phyloP scores from a whole-genome alignment of 2,329 filamentous ascomycete genomes.

The Alternaria incomplexa region DNA sequence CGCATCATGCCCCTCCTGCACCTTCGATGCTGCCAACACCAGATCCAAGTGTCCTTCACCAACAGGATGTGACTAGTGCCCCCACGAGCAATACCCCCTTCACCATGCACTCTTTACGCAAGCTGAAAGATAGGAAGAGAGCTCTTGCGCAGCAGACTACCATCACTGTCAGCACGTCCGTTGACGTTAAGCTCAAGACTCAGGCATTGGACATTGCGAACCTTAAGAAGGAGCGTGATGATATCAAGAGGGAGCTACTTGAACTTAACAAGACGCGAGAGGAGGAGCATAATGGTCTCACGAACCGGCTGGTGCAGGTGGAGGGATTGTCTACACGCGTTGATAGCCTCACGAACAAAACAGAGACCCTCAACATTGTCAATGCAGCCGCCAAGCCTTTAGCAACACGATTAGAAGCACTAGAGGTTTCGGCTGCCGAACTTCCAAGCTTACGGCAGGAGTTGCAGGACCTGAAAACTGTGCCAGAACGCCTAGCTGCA shows the following conservation, averaged over 20 bases:
- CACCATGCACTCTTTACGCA: conserved; percentile 10
- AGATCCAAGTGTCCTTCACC: not conserved
- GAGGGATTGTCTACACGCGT: not conserved
- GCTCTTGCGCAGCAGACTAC: conserved; percentile 4
- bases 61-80: not conserved
- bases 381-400: not conserved
- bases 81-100: not conserved
- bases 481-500: not conserved
- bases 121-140: conserved; percentile 6
- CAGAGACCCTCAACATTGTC: not conserved
- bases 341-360: not conserved
- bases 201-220: conserved; percentile 9
- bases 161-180: not conserved
- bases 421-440: not conserved
- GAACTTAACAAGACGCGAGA: not conserved
- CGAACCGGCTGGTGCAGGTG: not conserved
- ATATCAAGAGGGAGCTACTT: conserved; percentile 8
- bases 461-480: not conserved
- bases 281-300: not conserved
- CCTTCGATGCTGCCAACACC: conserved; percentile 28
- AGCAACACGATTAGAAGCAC: not conserved
- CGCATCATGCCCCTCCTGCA: conserved; percentile 22
- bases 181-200: conserved; percentile 2
- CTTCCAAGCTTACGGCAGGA: not conserved
- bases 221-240: conserved; percentile 9